These are phyloP conservation scores for Claviceps cyperi DNA, from an alignment of 2,329 filamentous ascomycete species.

Conservation along the genomic window DNA sequence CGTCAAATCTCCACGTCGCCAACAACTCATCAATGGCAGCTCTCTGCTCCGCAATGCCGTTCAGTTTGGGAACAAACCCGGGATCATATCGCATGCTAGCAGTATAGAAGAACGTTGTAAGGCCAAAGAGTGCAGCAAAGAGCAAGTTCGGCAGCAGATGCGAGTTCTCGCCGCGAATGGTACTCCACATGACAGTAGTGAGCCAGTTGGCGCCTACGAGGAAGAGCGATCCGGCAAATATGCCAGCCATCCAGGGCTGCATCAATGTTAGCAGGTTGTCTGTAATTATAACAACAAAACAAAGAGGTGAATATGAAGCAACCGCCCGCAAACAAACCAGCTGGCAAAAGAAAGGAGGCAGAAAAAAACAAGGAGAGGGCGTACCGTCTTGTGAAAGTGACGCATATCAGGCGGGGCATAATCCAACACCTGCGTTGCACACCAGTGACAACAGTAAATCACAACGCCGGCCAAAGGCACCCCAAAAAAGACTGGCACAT, in stretches of 20 bases:
- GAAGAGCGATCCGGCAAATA: slow-evolving; percentile 79
- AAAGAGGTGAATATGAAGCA: no score
- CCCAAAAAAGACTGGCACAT: slow-evolving; percentile 59
- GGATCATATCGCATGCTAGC: slow-evolving; percentile 79
- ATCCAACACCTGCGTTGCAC: slow-evolving; percentile 61
- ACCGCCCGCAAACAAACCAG: not conserved
- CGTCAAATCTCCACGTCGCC: slow-evolving; percentile 76
- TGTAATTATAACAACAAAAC: no score
- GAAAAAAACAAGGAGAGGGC: slow-evolving; percentile 15
- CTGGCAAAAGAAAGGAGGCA: not conserved
- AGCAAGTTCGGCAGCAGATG: slow-evolving; percentile 65
- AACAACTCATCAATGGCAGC: slow-evolving; percentile 79
- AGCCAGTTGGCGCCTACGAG: slow-evolving; percentile 67
- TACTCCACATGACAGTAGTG: slow-evolving; percentile 49
- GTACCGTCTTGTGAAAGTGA: slow-evolving; percentile 73
- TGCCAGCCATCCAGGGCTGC: slow-evolving; percentile 80
- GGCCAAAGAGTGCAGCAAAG: slow-evolving; percentile 48
- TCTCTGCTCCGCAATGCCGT: slow-evolving; percentile 80
- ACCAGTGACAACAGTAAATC: slow-evolving; percentile 60
- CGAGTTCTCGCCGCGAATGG: slow-evolving; percentile 16
- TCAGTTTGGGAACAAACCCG: slow-evolving; percentile 81
- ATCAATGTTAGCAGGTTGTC: not conserved
- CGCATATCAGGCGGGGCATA: slow-evolving; percentile 83
- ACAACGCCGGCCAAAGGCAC: slow-evolving; percentile 55
- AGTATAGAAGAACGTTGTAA: slow-evolving; percentile 77